Conservation (phyloP, 495 filamentous ascomycete genomes). For the Xanthoparmelia taractica region DNA sequence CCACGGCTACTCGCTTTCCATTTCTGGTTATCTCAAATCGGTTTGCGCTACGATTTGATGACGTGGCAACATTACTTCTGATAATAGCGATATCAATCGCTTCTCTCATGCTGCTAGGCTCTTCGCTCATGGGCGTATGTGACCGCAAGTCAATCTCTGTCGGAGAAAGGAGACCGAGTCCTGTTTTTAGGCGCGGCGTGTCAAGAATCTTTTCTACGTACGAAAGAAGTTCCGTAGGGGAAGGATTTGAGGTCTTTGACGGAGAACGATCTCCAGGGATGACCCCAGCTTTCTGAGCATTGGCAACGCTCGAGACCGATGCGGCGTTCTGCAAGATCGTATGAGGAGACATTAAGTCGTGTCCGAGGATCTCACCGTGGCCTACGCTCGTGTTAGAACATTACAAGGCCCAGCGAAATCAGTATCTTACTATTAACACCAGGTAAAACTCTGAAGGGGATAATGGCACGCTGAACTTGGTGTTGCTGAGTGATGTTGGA, state of each 20-base stretch:
- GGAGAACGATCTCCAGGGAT: constrained; percentile 25
- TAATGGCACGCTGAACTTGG: constrained; percentile 76
- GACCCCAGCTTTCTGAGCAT: constrained; percentile 33
- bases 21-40: constrained; percentile 91
- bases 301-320: constrained; percentile 26
- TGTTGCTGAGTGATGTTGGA: constrained; percentile 69
- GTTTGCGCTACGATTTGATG: constrained; percentile 62
- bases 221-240: constrained; percentile 55
- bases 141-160: constrained; percentile 49
- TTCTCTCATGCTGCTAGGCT: constrained; percentile 60
- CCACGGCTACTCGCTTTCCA: constrained; percentile 72
- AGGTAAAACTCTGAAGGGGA: constrained; percentile 91
- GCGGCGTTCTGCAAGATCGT: constrained; percentile 84
- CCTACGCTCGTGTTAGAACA: constrained; percentile 36
- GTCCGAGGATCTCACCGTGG: constrained; percentile 60
- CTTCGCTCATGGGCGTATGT: constrained; percentile 33
- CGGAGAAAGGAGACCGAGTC: constrained; percentile 60
- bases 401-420: neutral
- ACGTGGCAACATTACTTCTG: constrained; percentile 56
- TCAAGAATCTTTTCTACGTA: constrained; percentile 78
- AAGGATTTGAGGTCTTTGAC: constrained; percentile 20
- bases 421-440: constrained; percentile 62
- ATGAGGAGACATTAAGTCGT: constrained; percentile 91
- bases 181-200: constrained; percentile 45
- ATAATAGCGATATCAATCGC: constrained; percentile 88